Evolutionary conservation across 1,284 basidiomycete genomes (phyloP), one percentile per base, ranked within the genome.

Genomic region (Tetrapyrgos nigripes): DNA sequence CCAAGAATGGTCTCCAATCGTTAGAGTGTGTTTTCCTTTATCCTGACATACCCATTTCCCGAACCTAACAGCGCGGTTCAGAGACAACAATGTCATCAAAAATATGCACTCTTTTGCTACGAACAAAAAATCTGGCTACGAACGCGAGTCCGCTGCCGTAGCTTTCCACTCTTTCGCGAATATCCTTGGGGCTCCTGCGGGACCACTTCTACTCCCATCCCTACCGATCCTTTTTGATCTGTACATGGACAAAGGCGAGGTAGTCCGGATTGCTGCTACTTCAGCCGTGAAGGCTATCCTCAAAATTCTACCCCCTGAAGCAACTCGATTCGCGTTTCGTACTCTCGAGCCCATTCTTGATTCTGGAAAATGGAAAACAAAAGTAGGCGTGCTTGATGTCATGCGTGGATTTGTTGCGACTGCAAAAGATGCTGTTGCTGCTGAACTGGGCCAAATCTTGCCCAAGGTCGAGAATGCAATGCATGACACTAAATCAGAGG

Each of bases 401-500:
- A 85, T 96, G 70, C 91, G 87, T 71, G 79, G 77, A 50, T 89
- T 95, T 63, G 89, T 92, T 50, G 79, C 80, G 45, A 81, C 84
- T 11, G 86, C 92, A 19, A 87, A 86, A 68, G 93, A 96, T 63
- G 87, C 88, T 67, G 90, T 98, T 55, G 96, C 94, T 45, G 86
- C 88, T 53, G 89, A 97, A 72, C 82, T 99, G 37, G 96, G 88
- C 19, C 79, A 83, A 35, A 87, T 94, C 49, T 86, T 98, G 50
- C 97, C 96, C 14, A 89, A 89, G 67, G 87, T 99, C 28, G 96
- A 97, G 71, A 80, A 79, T 50, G 89, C 94, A 13, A 97, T 99
- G 96, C 95, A 97, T 73, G 97, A 99, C 76, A 98, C 97, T 65
- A 99, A 98, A 77, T 78, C 87, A 65, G 97, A 99, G 84, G 95